Base-by-base conservation (phyloP, 768 basidiomycete species). In the Lactarius hatsudake region DNA sequence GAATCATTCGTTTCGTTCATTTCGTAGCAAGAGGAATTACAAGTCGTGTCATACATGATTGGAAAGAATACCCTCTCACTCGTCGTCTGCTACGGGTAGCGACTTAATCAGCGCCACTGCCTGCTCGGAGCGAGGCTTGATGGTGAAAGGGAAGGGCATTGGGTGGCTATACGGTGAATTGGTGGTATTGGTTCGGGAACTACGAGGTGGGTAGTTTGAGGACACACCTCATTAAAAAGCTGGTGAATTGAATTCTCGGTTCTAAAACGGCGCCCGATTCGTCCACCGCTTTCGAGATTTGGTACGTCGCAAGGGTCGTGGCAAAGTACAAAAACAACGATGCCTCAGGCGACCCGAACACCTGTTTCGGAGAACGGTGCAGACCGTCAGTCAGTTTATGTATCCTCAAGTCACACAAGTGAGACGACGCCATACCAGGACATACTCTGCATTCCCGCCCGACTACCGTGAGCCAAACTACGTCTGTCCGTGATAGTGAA, bases 301-400 rank as follows among this genome's bases (percentile, higher is more conserved):
- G 66, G 65, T 76, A 78, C 12, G 67, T 71, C 3, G 78, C 73
- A 12, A 78, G 74, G 6, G 73, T 64, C 73, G 74, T 75, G 1
- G 76, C 77, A 54, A 71, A 66, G 1, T 72, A 34, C 36, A 76
- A 45, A 66, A 72, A 80, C 20, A 78, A 60, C 3, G 74, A 73
- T 1, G 69, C 65, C 54, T 78, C 75, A n/a, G 10, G 79, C 77
- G 26, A 80, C 69, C 9, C 42, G 58, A 17, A 59, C 17, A 18
- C 61, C 43, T 61, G 9, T 15, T 28, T 38, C 20, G 61, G 38
- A 60, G 38, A 38, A 42, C 9, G 17, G 32, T 20, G 17, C 18
- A 59, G 13, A 13, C 20, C 5, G 58, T 59, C 23, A 59, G 36
- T 40, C 0, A 40, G 13, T 4, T 12, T 7, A 32, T 30, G n/a